These are phyloP conservation scores for Talaromyces ruber DNA, from an alignment of 495 filamentous ascomycete genomes.

Conservation along the genomic window DNA sequence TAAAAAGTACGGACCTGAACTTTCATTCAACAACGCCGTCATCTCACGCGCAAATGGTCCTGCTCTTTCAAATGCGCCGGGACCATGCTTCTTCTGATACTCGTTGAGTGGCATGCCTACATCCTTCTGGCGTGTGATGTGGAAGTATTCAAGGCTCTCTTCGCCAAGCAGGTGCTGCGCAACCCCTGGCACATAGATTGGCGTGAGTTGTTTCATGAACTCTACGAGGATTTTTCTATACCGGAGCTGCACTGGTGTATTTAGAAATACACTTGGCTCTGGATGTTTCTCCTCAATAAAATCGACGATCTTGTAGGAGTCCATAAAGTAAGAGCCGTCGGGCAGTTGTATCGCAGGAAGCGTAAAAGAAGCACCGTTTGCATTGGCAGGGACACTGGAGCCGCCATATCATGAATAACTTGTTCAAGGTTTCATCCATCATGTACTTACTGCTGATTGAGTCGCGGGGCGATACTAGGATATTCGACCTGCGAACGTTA, in stretches of 20 bases:
- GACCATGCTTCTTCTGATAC: slow-evolving; percentile 24
- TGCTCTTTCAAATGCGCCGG: slow-evolving; percentile 26
- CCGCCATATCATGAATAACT: not conserved
- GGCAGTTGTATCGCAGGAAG: slow-evolving; percentile 44
- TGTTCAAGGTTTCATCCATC: not conserved
- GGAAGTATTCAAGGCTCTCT: slow-evolving; percentile 35
- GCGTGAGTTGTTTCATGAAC: slow-evolving; percentile 14
- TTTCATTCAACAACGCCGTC: slow-evolving; percentile 41
- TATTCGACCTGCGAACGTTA: slow-evolving; percentile 33
- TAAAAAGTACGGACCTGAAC: slow-evolving; percentile 37
- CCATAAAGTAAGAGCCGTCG: slow-evolving; percentile 47
- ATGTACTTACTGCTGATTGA: slow-evolving; percentile 34
- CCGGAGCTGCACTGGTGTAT: slow-evolving; percentile 21
- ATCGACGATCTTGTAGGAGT: slow-evolving; percentile 42
- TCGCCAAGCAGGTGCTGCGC: slow-evolving; percentile 28
- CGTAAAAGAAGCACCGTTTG: slow-evolving; percentile 34
- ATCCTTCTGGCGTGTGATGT: slow-evolving; percentile 22
- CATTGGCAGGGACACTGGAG: slow-evolving; percentile 28
- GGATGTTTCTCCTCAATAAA: slow-evolving; percentile 46
- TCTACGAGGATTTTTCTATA: slow-evolving; percentile 3
- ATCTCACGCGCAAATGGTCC: slow-evolving; percentile 25
- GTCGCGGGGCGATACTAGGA: slow-evolving; percentile 43
- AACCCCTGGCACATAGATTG: slow-evolving; percentile 24
- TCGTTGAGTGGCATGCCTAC: slow-evolving; percentile 38
- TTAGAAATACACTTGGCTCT: slow-evolving; percentile 40